These are phyloP conservation scores for Leccinum disarticulatum DNA, from an alignment of 768 basidiomycete species.

Conservation along the genomic window DNA sequence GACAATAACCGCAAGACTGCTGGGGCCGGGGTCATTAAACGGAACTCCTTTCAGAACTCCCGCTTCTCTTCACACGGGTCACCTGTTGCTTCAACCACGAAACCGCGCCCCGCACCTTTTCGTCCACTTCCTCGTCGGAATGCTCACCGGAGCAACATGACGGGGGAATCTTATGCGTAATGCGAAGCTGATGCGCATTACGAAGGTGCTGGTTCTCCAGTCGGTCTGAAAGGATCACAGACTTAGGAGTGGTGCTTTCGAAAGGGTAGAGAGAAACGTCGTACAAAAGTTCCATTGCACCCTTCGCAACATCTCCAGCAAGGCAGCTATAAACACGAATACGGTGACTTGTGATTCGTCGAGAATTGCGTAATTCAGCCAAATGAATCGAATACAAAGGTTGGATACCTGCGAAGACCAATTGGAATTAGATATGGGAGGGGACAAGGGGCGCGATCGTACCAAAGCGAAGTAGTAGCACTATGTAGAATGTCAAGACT, in stretches of 20 bases:
- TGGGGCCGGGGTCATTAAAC: background rate
- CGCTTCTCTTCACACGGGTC: background rate
- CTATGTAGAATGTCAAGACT: slow-evolving; percentile 34
- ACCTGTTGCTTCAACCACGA: slow-evolving; percentile 1
- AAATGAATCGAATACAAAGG: slow-evolving; percentile 73
- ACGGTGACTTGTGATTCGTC: slow-evolving; percentile 48
- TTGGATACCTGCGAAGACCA: slow-evolving; percentile 59
- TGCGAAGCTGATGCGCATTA: slow-evolving; percentile 92
- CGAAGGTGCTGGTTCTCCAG: slow-evolving; percentile 93
- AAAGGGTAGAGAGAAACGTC: slow-evolving; percentile 26
- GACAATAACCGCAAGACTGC: background rate
- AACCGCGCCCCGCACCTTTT: background rate
- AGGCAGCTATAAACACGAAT: slow-evolving; percentile 64
- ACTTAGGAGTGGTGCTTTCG: background rate
- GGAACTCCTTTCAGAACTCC: background rate
- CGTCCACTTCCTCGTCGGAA: background rate
- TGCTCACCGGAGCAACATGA: slow-evolving; percentile 47
- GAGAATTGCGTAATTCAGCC: slow-evolving; percentile 75
- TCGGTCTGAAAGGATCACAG: slow-evolving; percentile 47
- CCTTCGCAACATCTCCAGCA: slow-evolving; percentile 76
- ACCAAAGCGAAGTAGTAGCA: slow-evolving; percentile 82
- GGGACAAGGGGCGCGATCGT: slow-evolving; percentile 13
- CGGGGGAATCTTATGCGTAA: slow-evolving; percentile 80
- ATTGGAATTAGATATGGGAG: background rate
- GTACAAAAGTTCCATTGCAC: slow-evolving; percentile 92